Base-by-base conservation (phyloP, 805 yeast species). In the Candida alai region DNA sequence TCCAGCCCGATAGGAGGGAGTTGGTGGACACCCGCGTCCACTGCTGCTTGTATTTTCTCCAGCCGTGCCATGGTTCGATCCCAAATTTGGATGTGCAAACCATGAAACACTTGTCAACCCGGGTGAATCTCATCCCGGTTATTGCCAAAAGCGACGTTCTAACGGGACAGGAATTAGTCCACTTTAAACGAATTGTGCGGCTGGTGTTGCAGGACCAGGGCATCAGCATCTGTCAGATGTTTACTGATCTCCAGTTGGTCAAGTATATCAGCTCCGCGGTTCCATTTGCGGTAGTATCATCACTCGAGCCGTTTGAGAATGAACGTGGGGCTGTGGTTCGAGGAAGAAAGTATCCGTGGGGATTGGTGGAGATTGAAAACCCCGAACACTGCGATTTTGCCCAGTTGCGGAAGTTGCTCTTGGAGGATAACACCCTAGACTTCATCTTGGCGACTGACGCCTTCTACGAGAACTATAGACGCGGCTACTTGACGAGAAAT, bases 271-370 rank as follows among this genome's bases (percentile, higher is more conserved):
- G 67, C 26, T 38, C 55, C 5, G 63, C 68, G 9, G 71, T 76
- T 46, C 96, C 97, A 0, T 87, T 72, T 54, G 68, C 86, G 2
- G 64, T 87, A 3, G 76, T 89, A 40, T 82, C 88, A 14, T 76
- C 94, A 2, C 79, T 70, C 42, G 68, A 70, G 8, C 24, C 32
- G 10, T 38, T 45, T 39, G 31, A 26, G n/a, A 46, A 47, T 15
- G 28, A 43, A 1, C 48, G 46, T 6, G 53, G 79, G 7, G 58
- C 68, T 20, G 41, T 58, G 3, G 84, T 84, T 19, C 69, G 83
- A 42, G 95, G 93, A 12, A 72, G 96, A 49, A 70, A 72, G 50
- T 89, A 87, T 61, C 70, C 65, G 12, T 89, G 96, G 96, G 97
- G 97, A 1, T 57, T 74, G 15, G 84, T 85, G 10, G 95, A 88